phyloP scores from a whole-genome alignment of 768 basidiomycete species.

The Leccinum subgranulosum region DNA sequence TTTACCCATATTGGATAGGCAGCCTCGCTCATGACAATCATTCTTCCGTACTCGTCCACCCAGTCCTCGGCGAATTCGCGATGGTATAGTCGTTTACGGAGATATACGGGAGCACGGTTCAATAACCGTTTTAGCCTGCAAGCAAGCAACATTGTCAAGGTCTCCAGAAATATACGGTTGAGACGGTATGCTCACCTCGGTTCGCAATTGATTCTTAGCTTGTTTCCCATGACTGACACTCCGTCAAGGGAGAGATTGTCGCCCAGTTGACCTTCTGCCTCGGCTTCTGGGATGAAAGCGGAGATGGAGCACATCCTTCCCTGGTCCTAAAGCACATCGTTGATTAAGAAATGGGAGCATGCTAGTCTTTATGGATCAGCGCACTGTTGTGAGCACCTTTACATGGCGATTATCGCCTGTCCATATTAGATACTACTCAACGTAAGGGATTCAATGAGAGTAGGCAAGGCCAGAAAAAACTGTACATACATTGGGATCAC shows the following conservation, averaged over 20 bases:
- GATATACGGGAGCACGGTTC: slow-evolving; percentile 33
- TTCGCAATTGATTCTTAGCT: slow-evolving; percentile 36
- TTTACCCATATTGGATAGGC: slow-evolving; percentile 56
- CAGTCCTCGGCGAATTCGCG: slow-evolving; percentile 44
- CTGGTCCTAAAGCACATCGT: slow-evolving; percentile 22
- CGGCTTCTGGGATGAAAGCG: slow-evolving; percentile 39
- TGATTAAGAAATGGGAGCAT: background rate
- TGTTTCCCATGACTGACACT: slow-evolving; percentile 32
- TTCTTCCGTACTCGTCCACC: slow-evolving; percentile 47
- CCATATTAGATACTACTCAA: slow-evolving; percentile 24
- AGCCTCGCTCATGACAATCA: slow-evolving; percentile 58
- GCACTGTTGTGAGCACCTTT: slow-evolving; percentile 21
- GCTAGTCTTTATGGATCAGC: background rate
- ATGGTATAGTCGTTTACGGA: slow-evolving; percentile 38
- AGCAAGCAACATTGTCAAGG: slow-evolving; percentile 12
- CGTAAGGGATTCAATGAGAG: background rate
- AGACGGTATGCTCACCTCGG: slow-evolving; percentile 32
- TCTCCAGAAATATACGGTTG: background rate
- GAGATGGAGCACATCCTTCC: slow-evolving; percentile 39
- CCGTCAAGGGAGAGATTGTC: slow-evolving; percentile 24
- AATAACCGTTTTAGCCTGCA: slow-evolving; percentile 39
- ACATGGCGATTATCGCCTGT: slow-evolving; percentile 27
- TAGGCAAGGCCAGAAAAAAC: background rate
- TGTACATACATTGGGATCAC: slow-evolving; percentile 21
- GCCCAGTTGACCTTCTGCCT: slow-evolving; percentile 33